phyloP scores from a whole-genome alignment of 1,284 basidiomycete genomes.

The Irpex sp. region DNA sequence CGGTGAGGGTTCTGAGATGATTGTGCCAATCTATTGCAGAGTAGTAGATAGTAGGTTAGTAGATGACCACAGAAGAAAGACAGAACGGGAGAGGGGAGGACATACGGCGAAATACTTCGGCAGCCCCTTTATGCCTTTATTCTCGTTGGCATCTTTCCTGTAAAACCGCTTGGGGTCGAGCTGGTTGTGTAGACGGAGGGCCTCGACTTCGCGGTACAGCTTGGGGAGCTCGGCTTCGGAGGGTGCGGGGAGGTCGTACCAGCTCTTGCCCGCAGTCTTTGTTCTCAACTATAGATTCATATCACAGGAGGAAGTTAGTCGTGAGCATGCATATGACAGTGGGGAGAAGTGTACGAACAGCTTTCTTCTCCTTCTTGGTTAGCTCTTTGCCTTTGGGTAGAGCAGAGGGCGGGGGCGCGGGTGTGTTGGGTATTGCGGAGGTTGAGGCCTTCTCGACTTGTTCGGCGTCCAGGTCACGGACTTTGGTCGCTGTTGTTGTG shows the following conservation, averaged over 20 bases:
- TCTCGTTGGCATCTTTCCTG: conserved; percentile 84
- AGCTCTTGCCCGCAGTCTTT: conserved; percentile 84
- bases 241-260: conserved; percentile 94
- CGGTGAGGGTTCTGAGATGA: conserved; percentile 81
- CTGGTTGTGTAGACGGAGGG: conserved; percentile 90
- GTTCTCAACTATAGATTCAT: conserved; percentile 62
- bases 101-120: conserved; percentile 92
- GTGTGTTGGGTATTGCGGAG: conserved; percentile 54
- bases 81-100: conserved; percentile 18
- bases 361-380: conserved; percentile 77
- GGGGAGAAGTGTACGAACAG: conserved; percentile 47
- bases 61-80: conserved; percentile 19
- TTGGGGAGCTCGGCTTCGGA: conserved; percentile 84
- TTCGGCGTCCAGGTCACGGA: conserved; percentile 69
- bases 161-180: conserved; percentile 98
- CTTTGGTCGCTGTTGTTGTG: conserved; percentile 46
- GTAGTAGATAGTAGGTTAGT: not conserved
- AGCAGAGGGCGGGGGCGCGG: conserved; percentile 66
- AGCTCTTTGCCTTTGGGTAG: conserved; percentile 66
- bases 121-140: conserved; percentile 86
- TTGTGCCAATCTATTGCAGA: conserved; percentile 81
- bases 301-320: not conserved
- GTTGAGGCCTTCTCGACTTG: conserved; percentile 55
- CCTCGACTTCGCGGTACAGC: conserved; percentile 93
- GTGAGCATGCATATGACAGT: not conserved